Percentiles rank a stretch among this genome's conserved stretches.
Conservation (phyloP, 352 stramenopile genomes). For the Phytophthora sojae region DNA sequence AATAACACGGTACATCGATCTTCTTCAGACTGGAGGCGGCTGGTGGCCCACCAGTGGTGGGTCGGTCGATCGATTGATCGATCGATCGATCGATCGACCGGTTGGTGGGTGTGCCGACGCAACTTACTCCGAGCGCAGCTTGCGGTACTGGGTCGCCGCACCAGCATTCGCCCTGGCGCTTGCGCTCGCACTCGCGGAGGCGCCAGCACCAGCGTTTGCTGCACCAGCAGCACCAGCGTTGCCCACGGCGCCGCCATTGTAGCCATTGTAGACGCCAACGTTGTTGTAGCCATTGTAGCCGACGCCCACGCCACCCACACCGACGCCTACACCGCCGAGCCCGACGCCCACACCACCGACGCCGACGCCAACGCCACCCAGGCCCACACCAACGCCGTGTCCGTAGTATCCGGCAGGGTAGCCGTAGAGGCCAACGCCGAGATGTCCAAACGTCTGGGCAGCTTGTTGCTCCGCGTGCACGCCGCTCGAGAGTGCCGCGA, state of each 20-base stretch:
- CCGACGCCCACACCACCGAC: background rate
- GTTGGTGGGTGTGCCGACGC: background rate
- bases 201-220: constrained; percentile 1
- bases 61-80: background rate
- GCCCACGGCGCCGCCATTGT: background rate
- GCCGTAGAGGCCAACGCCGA: background rate
- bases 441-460: background rate
- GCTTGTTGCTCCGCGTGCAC: background rate
- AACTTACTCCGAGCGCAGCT: background rate
- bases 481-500: background rate
- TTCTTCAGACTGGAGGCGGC: background rate
- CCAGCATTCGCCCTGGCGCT: background rate
- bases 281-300: background rate
- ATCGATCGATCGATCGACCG: too few species aligned
- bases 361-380: background rate
- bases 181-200: background rate
- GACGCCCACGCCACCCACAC: background rate
- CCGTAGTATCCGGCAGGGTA: background rate
- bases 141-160: background rate
- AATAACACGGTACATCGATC: background rate
- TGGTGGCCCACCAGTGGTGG: too few species aligned
- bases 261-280: background rate
- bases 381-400: background rate
- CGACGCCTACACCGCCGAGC: background rate
- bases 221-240: constrained; percentile 1